Percentiles rank a stretch among this genome's conserved stretches.
Conservation (phyloP, 2,329 filamentous ascomycete species). For the Xylariaceae sp. region DNA sequence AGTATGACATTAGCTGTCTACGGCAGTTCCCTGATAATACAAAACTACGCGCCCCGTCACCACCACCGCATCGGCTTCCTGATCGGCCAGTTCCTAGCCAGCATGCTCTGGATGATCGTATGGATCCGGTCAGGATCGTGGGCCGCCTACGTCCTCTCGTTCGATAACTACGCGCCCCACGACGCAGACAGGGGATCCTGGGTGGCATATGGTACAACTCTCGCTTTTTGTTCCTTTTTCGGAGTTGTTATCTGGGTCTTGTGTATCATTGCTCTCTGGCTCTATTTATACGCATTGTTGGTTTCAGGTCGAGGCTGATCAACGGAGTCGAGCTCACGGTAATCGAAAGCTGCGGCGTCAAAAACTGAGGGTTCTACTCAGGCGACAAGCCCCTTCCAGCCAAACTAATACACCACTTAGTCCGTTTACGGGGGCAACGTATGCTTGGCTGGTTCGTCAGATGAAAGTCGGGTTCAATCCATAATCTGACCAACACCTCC, state of each 20-base stretch:
- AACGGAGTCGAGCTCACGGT: conserved; percentile 26
- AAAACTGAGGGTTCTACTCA: background rate
- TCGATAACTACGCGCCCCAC: conserved; percentile 21
- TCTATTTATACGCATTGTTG: conserved; percentile 29
- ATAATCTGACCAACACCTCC: too few relatives aligned
- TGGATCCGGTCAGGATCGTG: conserved; percentile 40
- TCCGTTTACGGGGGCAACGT: background rate
- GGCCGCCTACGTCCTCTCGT: conserved; percentile 29
- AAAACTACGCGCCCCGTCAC: conserved; percentile 34
- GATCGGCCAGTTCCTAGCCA: conserved; percentile 33
- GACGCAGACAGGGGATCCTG: conserved; percentile 14
- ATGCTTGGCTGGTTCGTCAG: too few relatives aligned
- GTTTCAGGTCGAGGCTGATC: conserved; percentile 3
- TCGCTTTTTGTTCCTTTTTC: conserved; percentile 38
- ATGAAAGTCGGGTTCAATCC: too few relatives aligned
- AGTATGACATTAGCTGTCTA: conserved; percentile 40
- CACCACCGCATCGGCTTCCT: conserved; percentile 26
- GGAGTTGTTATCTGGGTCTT: conserved; percentile 41
- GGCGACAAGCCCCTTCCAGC: background rate
- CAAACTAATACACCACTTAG: background rate
- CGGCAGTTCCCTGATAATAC: conserved; percentile 35
- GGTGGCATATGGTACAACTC: conserved; percentile 30
- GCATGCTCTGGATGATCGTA: conserved; percentile 42
- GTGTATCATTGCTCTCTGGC: conserved; percentile 35
- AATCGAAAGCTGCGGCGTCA: background rate